These are phyloP conservation scores for Picea mariana DNA, from an alignment of 83 land plant species.

Conservation along the genomic window DNA sequence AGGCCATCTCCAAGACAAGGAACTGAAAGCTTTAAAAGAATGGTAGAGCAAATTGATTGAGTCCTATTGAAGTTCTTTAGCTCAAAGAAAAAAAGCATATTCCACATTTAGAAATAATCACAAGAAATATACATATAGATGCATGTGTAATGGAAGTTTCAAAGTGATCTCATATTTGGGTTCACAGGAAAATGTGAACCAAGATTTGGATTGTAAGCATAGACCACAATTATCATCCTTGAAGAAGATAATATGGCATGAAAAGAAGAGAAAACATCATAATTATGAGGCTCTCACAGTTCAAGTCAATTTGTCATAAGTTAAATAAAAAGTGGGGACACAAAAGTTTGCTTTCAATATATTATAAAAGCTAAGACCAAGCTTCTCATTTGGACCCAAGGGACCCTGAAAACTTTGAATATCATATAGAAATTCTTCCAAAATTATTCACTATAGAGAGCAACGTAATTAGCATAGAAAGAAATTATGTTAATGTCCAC, in stretches of 20 bases:
- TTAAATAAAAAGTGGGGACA: too few relatives aligned
- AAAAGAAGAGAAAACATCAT: too few relatives aligned
- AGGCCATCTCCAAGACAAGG: too few relatives aligned
- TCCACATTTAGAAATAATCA: background rate
- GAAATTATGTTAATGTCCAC: too few relatives aligned
- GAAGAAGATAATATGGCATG: background rate
- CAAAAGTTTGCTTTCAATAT: too few relatives aligned
- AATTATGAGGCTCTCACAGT: too few relatives aligned
- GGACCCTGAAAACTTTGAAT: background rate
- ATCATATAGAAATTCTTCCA: background rate
- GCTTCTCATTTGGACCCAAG: background rate
- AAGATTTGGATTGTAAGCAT: background rate
- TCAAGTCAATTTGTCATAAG: too few relatives aligned
- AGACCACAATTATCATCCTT: background rate
- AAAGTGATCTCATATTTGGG: background rate
- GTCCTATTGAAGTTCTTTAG: background rate
- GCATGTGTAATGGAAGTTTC: background rate
- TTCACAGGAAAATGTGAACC: background rate
- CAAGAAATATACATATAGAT: background rate
- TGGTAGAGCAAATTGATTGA: too few relatives aligned
- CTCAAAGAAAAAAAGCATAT: background rate
- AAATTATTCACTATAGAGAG: too few relatives aligned
- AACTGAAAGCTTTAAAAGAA: too few relatives aligned
- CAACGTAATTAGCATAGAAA: too few relatives aligned
- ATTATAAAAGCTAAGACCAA: background rate